Base-by-base conservation (phyloP, 805 yeast genomes). In the Wickerhamomyces xylosicus region DNA sequence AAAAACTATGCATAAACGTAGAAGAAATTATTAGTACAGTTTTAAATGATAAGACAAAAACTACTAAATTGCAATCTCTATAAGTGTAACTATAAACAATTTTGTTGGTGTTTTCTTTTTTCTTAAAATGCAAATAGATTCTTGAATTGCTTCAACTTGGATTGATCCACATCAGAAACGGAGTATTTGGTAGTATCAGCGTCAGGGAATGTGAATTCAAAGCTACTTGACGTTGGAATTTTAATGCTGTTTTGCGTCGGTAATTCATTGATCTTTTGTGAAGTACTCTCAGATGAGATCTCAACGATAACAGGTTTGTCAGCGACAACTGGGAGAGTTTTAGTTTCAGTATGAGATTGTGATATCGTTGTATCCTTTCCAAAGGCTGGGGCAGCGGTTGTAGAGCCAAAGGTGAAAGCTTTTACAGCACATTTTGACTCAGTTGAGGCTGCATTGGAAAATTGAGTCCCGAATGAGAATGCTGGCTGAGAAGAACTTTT, bases 161-260 rank as follows among this genome's bases (percentile, higher is more conserved):
- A 9, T 33, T 47, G 52, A 31, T 48, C 51, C 14, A 51, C 41
- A 22, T 51, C 52, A 13, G 41, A 37, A 11, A 41, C 3, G 1
- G 47, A 36, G 31, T 38, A 40, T 0, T 45, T 47, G 3, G 43
- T 29, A 5, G 40, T 37, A 19, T 40, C 38, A 8, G 56, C 43
- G 19, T 43, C 45, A 5, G 56, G 56, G 42, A 52, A 52, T 1
- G 25, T 33, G 31, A 49, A 51, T 16, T 36, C 31, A 3, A 49
- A 15, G 39, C 35, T 22, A 18, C 22, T 28, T 5, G 40, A 22
- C n/a, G 41, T 38, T 14, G 33, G 19, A 13, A 27, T 2, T 7
- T 31, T 10, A 28, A 8, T 28, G 7, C 7, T 14, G 31, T 6
- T 28, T 19, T 33, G 21, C 18, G 39, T 9, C 33, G 31, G 4